Conservation (phyloP, 2,329 filamentous ascomycete species). For the Simplicillium aogashimaense region DNA sequence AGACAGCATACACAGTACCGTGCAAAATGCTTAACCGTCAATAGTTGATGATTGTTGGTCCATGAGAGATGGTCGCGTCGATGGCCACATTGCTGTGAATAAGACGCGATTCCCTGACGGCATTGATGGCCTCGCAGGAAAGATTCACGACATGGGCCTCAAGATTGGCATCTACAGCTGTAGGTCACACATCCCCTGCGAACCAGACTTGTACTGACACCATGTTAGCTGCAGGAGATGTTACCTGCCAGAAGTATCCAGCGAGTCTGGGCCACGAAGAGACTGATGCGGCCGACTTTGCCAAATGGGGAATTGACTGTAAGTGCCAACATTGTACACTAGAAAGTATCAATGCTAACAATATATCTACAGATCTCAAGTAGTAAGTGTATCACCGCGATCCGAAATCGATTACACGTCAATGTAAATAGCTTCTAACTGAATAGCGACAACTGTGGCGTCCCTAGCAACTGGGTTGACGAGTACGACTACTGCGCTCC, state of each 20-base stretch:
- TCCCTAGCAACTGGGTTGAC: slow-evolving; percentile 1
- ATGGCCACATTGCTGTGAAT: slow-evolving; percentile 36
- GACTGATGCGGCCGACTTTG: slow-evolving; percentile 48
- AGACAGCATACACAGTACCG: not conserved
- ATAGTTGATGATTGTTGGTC: slow-evolving; percentile 52
- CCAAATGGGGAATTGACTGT: slow-evolving; percentile 49
- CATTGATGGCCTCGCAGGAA: slow-evolving; percentile 40
- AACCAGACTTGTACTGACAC: not conserved
- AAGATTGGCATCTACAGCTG: slow-evolving; percentile 54
- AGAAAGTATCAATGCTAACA: not conserved
- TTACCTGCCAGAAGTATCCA: slow-evolving; percentile 17
- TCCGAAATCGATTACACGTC: no score
- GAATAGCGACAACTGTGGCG: slow-evolving; percentile 1
- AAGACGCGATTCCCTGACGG: slow-evolving; percentile 45
- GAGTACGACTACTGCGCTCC: slow-evolving; percentile 3
- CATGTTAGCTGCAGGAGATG: slow-evolving; percentile 6
- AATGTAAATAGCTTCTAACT: no score
- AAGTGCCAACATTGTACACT: slow-evolving; percentile 11
- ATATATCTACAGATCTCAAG: slow-evolving; percentile 7
- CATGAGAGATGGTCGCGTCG: slow-evolving; percentile 25
- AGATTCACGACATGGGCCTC: slow-evolving; percentile 45
- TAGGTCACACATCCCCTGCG: slow-evolving; percentile 1
- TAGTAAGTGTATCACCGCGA: slow-evolving; percentile 5
- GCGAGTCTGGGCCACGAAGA: slow-evolving; percentile 46
- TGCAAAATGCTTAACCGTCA: not conserved